Percentiles rank a stretch among this genome's conserved stretches.
phyloP scores from a whole-genome alignment of 768 basidiomycete species.

The Podaxis carcinomalis region DNA sequence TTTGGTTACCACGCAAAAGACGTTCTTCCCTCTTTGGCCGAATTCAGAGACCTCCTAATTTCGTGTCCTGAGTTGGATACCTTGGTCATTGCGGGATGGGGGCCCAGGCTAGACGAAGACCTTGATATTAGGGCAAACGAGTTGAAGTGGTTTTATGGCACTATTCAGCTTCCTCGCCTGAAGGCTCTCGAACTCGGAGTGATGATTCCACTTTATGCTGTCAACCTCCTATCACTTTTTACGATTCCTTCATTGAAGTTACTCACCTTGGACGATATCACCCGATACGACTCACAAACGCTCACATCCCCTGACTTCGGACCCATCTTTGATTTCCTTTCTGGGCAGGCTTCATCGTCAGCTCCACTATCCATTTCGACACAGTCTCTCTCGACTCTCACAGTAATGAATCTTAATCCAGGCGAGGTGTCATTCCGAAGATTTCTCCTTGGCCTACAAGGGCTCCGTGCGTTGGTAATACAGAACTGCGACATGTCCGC shows the following conservation, averaged over 20 bases:
- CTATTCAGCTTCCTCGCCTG: conserved; percentile 32
- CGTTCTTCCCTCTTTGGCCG: conserved; percentile 47
- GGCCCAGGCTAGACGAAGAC: conserved; percentile 30
- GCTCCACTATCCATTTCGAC: background rate
- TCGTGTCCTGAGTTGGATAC: conserved; percentile 36
- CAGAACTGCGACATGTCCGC: background rate
- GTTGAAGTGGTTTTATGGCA: background rate
- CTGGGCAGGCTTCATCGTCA: background rate
- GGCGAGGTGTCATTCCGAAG: background rate
- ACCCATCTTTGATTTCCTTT: conserved; percentile 2
- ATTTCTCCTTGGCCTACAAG: background rate
- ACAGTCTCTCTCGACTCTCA: background rate
- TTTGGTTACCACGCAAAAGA: conserved; percentile 54
- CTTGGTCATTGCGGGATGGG: conserved; percentile 51
- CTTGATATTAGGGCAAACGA: background rate
- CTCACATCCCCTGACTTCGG: background rate
- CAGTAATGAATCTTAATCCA: background rate
- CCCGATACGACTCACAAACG: conserved; percentile 15
- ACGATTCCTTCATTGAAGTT: conserved; percentile 31
- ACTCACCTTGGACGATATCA: conserved; percentile 44
- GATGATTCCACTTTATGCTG: conserved; percentile 20
- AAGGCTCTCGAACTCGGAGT: conserved; percentile 34
- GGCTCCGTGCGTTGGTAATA: background rate
- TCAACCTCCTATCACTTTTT: conserved; percentile 21
- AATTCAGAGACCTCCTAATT: conserved; percentile 40